Conservation (phyloP, 352 stramenopile genomes). For the Globisporangium emineosum region DNA sequence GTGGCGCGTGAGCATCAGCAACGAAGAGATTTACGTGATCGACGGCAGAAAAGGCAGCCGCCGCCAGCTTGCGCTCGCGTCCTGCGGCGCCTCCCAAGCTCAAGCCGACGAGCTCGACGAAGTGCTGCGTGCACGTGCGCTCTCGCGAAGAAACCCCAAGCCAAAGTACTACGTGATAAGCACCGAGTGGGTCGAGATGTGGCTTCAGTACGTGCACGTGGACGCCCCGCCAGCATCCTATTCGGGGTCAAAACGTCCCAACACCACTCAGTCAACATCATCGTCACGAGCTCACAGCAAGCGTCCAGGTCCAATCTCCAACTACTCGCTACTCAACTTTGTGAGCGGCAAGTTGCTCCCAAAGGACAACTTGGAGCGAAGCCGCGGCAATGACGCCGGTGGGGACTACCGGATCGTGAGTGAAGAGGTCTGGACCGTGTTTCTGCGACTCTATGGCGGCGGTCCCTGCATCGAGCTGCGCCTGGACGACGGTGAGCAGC, state of each 20-base stretch:
- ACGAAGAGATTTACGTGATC: slow-evolving; percentile 19
- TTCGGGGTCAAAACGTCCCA: neutral
- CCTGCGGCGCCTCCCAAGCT: neutral
- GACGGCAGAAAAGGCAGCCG: slow-evolving; percentile 6
- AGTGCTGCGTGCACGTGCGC: slow-evolving; percentile 37
- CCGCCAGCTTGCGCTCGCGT: slow-evolving; percentile 6
- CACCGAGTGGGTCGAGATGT: slow-evolving; percentile 60
- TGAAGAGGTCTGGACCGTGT: slow-evolving; percentile 65
- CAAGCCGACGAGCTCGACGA: slow-evolving; percentile 52
- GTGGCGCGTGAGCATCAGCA: slow-evolving; percentile 8
- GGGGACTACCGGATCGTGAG: slow-evolving; percentile 66
- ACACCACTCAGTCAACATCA: neutral
- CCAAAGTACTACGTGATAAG: slow-evolving; percentile 52
- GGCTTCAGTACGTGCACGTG: slow-evolving; percentile 62
- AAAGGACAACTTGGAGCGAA: slow-evolving; percentile 38
- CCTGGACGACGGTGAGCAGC: slow-evolving; percentile 2
- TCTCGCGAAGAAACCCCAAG: slow-evolving; percentile 23
- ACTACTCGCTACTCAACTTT: slow-evolving; percentile 67
- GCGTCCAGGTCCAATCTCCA: slow-evolving; percentile 54
- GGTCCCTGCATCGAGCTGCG: slow-evolving; percentile 56
- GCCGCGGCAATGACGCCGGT: slow-evolving; percentile 28
- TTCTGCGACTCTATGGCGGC: slow-evolving; percentile 55
- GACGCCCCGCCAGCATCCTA: slow-evolving; percentile 17
- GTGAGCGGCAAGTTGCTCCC: slow-evolving; percentile 56
- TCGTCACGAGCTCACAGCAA: slow-evolving; percentile 9